These are phyloP conservation scores for Colletotrichum lini DNA, from an alignment of 2,329 filamentous ascomycete genomes.

Conservation along the genomic window DNA sequence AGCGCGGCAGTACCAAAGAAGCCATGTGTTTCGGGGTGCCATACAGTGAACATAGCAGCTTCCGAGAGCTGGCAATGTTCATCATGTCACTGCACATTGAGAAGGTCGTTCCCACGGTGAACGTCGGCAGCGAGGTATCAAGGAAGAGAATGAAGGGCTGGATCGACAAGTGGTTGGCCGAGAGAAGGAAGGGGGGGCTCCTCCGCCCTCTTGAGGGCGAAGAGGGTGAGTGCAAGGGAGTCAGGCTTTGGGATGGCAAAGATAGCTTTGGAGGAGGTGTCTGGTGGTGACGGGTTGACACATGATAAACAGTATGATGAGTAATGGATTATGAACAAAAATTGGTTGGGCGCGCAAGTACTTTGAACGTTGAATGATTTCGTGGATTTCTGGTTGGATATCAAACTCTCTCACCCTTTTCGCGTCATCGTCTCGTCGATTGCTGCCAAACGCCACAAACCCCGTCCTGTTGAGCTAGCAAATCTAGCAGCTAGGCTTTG, in stretches of 20 bases:
- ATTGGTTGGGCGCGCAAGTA: neutral
- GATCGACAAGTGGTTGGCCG: conserved; percentile 74
- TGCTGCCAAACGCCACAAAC: conserved; percentile 8
- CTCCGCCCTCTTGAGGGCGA: conserved; percentile 61
- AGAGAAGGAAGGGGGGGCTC: conserved; percentile 70
- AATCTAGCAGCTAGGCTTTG: conserved; percentile 3
- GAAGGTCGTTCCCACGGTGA: conserved; percentile 93
- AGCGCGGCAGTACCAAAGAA: conserved; percentile 86
- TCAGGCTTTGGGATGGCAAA: conserved; percentile 57
- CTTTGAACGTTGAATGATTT: conserved; percentile 6
- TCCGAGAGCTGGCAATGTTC: conserved; percentile 94
- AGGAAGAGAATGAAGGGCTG: conserved; percentile 75
- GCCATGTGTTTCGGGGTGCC: conserved; percentile 94
- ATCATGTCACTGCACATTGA: conserved; percentile 89
- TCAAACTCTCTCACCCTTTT: conserved; percentile 13
- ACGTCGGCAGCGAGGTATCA: conserved; percentile 74
- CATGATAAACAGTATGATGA: conserved; percentile 9
- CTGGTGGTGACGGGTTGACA: conserved; percentile 53
- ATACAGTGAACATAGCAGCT: conserved; percentile 96
- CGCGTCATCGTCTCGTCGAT: conserved; percentile 6
- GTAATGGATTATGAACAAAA: conserved; percentile 19
- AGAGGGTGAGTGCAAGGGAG: conserved; percentile 49
- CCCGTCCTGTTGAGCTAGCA: conserved; percentile 7
- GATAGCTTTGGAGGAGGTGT: conserved; percentile 55
- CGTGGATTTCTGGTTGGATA: conserved; percentile 21